Evolutionary conservation across 176 grass and related monocot genomes (phyloP), one percentile per base, ranked within the genome.

Genomic region (Poa pratensis): DNA sequence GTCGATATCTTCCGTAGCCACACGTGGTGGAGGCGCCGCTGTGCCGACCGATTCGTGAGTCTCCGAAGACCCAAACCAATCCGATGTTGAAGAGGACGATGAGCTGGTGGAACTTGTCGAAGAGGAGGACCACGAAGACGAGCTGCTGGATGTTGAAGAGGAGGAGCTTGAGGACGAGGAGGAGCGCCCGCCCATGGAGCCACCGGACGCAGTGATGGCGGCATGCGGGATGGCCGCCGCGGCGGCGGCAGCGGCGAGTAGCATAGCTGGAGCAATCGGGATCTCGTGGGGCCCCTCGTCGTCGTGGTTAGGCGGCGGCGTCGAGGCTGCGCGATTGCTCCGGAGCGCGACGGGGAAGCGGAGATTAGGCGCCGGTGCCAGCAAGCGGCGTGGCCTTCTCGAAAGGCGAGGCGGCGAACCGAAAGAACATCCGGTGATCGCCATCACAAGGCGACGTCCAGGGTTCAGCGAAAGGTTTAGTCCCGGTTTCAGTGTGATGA

Each of bases 181-280:
- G 45, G 79, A 88, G 52, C 85, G 70, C 22, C 85, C 85, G 32
- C 78, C 78, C 78, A 87, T 87, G 22, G 85, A 50, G 10, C 78
- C 85, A 9, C 85, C 85, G 13, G 85, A 87, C 18, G 78, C 45
- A 1, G 85, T 78, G 60, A 82, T 26, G 24, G 85, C 85, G 18
- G 79, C 22, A 15, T 43, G 46, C 32, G 58, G 69, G 32, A 1
- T 32, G 11, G 55, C 59, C 1, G 24, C 11, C 6, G 20, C 54
- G 4, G 76, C 30, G 10, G 17, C 10, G 10, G 69, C 40, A 2
- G 69, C 42, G 6, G 70, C 70, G 22, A 49, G 43, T 49, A 49
- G 70, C 70, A 26, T 1, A 46, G 70, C 70, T 42, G 27, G 12
- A 17, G 6, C 70, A 49, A 73, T 1, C 22, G 43, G 70, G 69